A percentile compares a stretch with the other conserved stretches of the same genome.
Evolutionary conservation across 345 rosid species (phyloP).

Genomic region (Conringia planisiliqua): DNA sequence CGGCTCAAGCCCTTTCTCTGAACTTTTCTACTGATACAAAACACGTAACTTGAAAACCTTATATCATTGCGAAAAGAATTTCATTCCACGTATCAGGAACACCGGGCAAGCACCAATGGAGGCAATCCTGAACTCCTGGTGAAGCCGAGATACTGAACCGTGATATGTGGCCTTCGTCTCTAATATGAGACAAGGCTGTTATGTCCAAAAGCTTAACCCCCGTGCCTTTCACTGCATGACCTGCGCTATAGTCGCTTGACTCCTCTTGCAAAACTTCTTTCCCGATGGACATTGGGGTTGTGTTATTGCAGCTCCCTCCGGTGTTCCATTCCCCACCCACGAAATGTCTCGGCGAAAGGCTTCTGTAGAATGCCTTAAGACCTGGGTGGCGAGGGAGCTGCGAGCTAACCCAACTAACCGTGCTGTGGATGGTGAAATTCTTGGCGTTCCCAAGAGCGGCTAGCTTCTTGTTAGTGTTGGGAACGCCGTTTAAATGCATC

Average conservation of each 20-base stretch:
- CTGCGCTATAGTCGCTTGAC: constrained; percentile 60
- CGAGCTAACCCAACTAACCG: constrained; percentile 59
- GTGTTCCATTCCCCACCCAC: constrained; percentile 85
- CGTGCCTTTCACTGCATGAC: constrained; percentile 57
- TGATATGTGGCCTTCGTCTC: constrained; percentile 87
- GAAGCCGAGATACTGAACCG: constrained; percentile 50
- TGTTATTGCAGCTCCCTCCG: constrained; percentile 80
- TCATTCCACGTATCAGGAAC: constrained; percentile 80
- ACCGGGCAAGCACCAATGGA: constrained; percentile 78
- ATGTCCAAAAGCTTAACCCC: constrained; percentile 67
- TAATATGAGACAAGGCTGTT: constrained; percentile 59
- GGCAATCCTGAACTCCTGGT: constrained; percentile 62
- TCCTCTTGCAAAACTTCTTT: constrained; percentile 64
- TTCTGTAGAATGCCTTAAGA: constrained; percentile 63
- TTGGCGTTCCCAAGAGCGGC: constrained; percentile 61
- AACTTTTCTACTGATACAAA: constrained; percentile 13
- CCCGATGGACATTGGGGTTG: constrained; percentile 68
- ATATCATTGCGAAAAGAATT: constrained; percentile 48
- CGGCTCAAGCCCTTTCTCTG: constrained; percentile 20
- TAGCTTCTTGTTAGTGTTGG: constrained; percentile 50
- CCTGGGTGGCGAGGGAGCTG: constrained; percentile 57
- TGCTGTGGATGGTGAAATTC: constrained; percentile 69
- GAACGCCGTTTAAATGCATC: constrained; percentile 60
- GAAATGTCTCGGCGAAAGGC: constrained; percentile 81
- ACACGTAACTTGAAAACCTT: background rate